A percentile compares a stretch with the other conserved stretches of the same genome.
These are phyloP conservation scores for Beauveria sp. DNA, from an alignment of 2,329 filamentous ascomycete genomes.

Conservation along the genomic window DNA sequence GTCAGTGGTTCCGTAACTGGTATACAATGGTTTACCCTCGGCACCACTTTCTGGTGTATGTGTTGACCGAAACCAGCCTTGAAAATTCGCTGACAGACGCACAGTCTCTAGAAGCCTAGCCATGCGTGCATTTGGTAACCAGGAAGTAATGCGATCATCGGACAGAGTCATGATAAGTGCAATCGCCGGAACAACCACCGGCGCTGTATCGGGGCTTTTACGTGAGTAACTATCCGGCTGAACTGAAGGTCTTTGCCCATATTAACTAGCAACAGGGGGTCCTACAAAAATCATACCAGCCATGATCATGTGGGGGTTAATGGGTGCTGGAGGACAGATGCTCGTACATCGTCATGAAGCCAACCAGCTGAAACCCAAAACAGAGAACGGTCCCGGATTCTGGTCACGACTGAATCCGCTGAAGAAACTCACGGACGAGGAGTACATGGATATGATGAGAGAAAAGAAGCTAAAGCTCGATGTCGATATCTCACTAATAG, in stretches of 20 bases:
- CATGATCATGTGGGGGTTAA: constrained; percentile 38
- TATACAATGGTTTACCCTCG: constrained; percentile 74
- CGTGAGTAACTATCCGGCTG: constrained; percentile 31
- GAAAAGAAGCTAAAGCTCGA: constrained; percentile 67
- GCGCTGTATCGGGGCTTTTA: constrained; percentile 47
- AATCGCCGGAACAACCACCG: constrained; percentile 64
- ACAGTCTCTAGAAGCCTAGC: constrained; percentile 42
- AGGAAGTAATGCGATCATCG: constrained; percentile 43
- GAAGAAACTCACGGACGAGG: constrained; percentile 60
- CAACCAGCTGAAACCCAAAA: constrained; percentile 22
- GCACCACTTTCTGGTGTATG: constrained; percentile 69
- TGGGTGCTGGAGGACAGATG: constrained; percentile 34
- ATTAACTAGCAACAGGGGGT: constrained; percentile 33
- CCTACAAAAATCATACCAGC: constrained; percentile 46
- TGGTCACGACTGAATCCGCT: constrained; percentile 66
- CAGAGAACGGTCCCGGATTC: constrained; percentile 32
- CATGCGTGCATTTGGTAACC: constrained; percentile 40
- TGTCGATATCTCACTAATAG: constrained; percentile 68
- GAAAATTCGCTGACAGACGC: background rate
- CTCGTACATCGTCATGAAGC: constrained; percentile 25
- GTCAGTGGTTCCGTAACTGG: constrained; percentile 67
- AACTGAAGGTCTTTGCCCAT: background rate
- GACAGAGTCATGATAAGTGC: constrained; percentile 62
- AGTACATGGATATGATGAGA: constrained; percentile 63
- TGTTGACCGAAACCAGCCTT: constrained; percentile 7